These are phyloP conservation scores for Mycosphaerelloides madeirae DNA, from an alignment of 2,329 filamentous ascomycete genomes.

Conservation along the genomic window DNA sequence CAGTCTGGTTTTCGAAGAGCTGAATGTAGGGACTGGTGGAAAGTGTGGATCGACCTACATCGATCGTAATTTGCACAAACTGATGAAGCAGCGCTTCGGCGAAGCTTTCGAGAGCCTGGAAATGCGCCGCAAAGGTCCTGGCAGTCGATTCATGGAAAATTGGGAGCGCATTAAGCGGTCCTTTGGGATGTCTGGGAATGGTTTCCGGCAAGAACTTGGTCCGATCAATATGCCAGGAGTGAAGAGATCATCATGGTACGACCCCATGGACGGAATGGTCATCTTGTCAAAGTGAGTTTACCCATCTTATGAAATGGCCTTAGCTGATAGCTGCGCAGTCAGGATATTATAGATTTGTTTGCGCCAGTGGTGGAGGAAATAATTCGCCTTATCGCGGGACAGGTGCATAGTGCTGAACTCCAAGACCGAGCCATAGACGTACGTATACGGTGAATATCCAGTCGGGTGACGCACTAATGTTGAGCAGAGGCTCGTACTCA, in stretches of 20 bases:
- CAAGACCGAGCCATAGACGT: not conserved
- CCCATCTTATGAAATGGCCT: no score
- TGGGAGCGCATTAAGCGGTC: conserved; percentile 14
- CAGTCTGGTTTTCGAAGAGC: conserved; percentile 11
- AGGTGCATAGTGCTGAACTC: not conserved
- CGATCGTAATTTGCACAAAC: conserved; percentile 13
- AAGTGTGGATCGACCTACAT: conserved; percentile 16
- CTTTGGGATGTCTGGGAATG: not conserved
- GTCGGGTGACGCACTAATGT: not conserved
- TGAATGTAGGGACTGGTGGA: conserved; percentile 11
- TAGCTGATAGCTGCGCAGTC: not conserved
- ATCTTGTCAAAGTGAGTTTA: not conserved
- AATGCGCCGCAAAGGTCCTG: conserved; percentile 7
- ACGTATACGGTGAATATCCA: not conserved
- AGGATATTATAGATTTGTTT: conserved; percentile 3
- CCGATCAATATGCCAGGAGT: conserved; percentile 6
- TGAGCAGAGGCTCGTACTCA: conserved; percentile 8
- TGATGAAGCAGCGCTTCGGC: conserved; percentile 15
- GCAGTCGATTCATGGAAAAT: conserved; percentile 9
- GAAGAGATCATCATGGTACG: conserved; percentile 1
- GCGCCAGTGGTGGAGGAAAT: conserved; percentile 2
- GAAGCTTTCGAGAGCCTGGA: conserved; percentile 7
- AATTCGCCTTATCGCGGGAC: conserved; percentile 3
- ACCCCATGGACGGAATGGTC: not conserved
- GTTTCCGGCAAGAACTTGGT: not conserved